Evolutionary conservation across 495 filamentous ascomycete genomes (phyloP).

Genomic region (Trichodelitschia bisporula): DNA sequence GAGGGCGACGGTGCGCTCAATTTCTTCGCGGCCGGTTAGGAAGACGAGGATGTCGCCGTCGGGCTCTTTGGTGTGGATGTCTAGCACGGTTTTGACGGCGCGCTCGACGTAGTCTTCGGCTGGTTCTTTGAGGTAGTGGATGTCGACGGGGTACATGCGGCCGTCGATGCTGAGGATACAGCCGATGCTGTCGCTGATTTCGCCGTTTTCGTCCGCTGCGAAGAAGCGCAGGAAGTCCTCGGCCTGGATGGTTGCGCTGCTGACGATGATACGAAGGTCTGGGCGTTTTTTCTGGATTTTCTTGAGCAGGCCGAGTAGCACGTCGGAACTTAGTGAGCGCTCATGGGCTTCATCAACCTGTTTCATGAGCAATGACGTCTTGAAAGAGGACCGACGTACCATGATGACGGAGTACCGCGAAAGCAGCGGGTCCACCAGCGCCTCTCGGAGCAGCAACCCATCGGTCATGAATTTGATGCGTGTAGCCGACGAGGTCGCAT

Average conservation of each 20-base stretch:
- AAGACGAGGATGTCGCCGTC: conserved; percentile 68
- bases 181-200: conserved; percentile 22
- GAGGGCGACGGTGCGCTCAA: conserved; percentile 13
- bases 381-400: too few species aligned
- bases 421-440: conserved; percentile 73
- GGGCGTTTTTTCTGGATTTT: conserved; percentile 67
- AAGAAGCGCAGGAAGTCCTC: conserved; percentile 79
- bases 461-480: conserved; percentile 96
- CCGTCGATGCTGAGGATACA: conserved; percentile 79
- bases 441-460: conserved; percentile 82
- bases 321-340: conserved; percentile 73
- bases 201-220: conserved; percentile 22
- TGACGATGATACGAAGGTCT: conserved; percentile 74
- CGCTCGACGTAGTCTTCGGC: conserved; percentile 74
- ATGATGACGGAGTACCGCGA: conserved; percentile 72
- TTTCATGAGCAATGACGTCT: too few species aligned
- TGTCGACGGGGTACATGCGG: conserved; percentile 76
- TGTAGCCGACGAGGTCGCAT: conserved; percentile 81
- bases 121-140: conserved; percentile 58
- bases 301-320: conserved; percentile 74
- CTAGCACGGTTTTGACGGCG: conserved; percentile 69
- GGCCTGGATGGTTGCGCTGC: conserved; percentile 83
- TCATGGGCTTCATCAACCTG: conserved; percentile 93
- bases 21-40: conserved; percentile 19
- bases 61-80: conserved; percentile 82